These are phyloP conservation scores for Mucor lusitanicus DNA, from an alignment of 371 early-diverging fungal genomes.

Conservation along the genomic window DNA sequence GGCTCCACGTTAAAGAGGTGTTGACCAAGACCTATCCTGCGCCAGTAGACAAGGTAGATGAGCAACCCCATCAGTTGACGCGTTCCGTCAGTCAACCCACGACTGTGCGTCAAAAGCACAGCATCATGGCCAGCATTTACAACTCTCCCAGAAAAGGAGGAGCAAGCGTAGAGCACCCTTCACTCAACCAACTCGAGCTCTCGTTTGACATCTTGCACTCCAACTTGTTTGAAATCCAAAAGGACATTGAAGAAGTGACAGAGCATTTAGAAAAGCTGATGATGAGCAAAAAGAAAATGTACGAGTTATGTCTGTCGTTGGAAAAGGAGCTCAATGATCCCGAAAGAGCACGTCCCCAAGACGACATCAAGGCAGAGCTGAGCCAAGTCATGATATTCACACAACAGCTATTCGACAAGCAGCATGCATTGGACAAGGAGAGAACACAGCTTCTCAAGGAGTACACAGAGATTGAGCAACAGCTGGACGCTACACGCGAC, in stretches of 20 bases:
- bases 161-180: background rate
- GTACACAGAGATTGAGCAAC: conserved; percentile 29
- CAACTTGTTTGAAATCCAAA: conserved; percentile 60
- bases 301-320: conserved; percentile 47
- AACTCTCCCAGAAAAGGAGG: background rate
- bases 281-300: conserved; percentile 53
- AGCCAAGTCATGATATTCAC: conserved; percentile 33
- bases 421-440: conserved; percentile 31
- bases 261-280: conserved; percentile 37
- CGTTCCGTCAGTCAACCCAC: background rate
- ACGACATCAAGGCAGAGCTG: conserved; percentile 29
- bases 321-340: conserved; percentile 30
- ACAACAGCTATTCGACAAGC: conserved; percentile 37
- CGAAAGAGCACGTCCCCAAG: conserved; percentile 2
- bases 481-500: conserved; percentile 38
- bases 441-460: conserved; percentile 37
- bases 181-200: conserved; percentile 58
- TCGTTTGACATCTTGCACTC: conserved; percentile 59
- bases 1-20: conserved; percentile 19
- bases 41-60: background rate
- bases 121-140: background rate
- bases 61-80: background rate
- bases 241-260: conserved; percentile 52
- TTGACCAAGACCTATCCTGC: conserved; percentile 11
- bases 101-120: background rate